These are phyloP conservation scores for Aspergillus caelatus DNA, from an alignment of 2,329 filamentous ascomycete genomes.

Conservation along the genomic window DNA sequence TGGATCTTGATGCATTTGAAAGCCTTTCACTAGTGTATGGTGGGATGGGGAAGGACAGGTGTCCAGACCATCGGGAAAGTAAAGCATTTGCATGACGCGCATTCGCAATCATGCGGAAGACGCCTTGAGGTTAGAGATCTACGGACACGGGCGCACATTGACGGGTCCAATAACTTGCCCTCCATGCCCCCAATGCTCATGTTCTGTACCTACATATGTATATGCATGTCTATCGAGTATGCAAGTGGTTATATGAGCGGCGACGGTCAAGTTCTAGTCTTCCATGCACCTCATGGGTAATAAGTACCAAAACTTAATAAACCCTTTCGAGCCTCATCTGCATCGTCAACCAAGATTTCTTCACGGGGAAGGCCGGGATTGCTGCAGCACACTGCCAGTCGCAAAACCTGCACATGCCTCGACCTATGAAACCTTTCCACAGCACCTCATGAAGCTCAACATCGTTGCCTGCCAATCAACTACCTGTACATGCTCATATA, in stretches of 20 bases:
- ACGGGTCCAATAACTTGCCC: background rate
- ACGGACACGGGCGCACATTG: background rate
- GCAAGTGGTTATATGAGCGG: constrained; percentile 3
- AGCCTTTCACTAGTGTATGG: background rate
- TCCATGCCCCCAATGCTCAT: background rate
- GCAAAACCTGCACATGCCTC: constrained; percentile 12
- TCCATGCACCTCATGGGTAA: background rate
- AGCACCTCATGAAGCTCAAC: background rate
- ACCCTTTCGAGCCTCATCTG: background rate
- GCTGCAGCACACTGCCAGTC: constrained; percentile 7
- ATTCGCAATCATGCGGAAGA: constrained; percentile 5
- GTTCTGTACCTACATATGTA: constrained; percentile 8
- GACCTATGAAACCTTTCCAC: background rate
- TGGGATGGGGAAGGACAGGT: background rate
- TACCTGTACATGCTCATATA: background rate
- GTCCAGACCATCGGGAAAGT: constrained; percentile 2
- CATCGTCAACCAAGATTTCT: background rate
- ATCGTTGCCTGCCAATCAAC: background rate
- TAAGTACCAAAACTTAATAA: background rate
- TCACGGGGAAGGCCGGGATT: constrained; percentile 11
- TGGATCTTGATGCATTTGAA: background rate
- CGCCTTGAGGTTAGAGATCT: background rate
- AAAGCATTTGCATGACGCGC: constrained; percentile 6
- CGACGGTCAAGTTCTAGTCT: background rate
- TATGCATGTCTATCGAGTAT: constrained; percentile 10